Conservation (phyloP, 352 stramenopile genomes). For the Pythium plurisporium region DNA sequence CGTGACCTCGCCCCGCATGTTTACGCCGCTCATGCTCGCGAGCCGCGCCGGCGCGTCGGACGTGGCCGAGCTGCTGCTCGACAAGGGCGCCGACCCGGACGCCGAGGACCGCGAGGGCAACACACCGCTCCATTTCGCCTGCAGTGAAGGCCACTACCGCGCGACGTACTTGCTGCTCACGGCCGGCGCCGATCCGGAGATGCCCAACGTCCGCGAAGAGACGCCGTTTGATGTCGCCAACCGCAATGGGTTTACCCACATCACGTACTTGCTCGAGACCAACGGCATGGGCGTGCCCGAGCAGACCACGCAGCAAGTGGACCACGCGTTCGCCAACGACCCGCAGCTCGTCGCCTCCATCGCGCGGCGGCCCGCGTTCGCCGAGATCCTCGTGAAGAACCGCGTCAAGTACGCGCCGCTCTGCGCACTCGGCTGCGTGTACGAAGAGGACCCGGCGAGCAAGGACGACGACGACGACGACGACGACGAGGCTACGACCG, state of each 20-base stretch:
- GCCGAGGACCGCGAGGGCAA: slow-evolving; percentile 75
- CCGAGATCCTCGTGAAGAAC: slow-evolving; percentile 72
- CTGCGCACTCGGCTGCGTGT: slow-evolving; percentile 50
- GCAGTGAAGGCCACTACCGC: slow-evolving; percentile 68
- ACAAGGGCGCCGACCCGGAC: slow-evolving; percentile 68
- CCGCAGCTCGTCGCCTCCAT: slow-evolving; percentile 55
- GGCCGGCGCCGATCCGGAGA: slow-evolving; percentile 77
- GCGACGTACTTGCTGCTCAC: slow-evolving; percentile 75
- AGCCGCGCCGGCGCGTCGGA: slow-evolving; percentile 46
- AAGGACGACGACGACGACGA: slow-evolving; percentile 22
- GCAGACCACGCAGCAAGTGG: slow-evolving; percentile 53
- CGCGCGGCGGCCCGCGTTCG: slow-evolving; percentile 51
- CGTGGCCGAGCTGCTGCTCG: slow-evolving; percentile 68
- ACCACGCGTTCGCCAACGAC: slow-evolving; percentile 61
- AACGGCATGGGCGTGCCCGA: slow-evolving; percentile 58
- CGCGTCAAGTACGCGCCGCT: slow-evolving; percentile 72
- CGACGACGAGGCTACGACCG: slow-evolving; percentile 26
- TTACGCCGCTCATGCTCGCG: slow-evolving; percentile 74
- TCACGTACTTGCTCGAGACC: slow-evolving; percentile 76
- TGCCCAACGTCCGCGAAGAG: slow-evolving; percentile 76
- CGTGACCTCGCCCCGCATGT: slow-evolving; percentile 31
- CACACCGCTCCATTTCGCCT: slow-evolving; percentile 77
- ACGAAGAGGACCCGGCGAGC: slow-evolving; percentile 35
- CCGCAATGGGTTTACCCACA: slow-evolving; percentile 55
- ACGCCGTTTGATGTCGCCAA: slow-evolving; percentile 78